These are phyloP conservation scores for Syncephalastrum sp. DNA, from an alignment of 371 early-diverging fungal genomes.

Conservation along the genomic window DNA sequence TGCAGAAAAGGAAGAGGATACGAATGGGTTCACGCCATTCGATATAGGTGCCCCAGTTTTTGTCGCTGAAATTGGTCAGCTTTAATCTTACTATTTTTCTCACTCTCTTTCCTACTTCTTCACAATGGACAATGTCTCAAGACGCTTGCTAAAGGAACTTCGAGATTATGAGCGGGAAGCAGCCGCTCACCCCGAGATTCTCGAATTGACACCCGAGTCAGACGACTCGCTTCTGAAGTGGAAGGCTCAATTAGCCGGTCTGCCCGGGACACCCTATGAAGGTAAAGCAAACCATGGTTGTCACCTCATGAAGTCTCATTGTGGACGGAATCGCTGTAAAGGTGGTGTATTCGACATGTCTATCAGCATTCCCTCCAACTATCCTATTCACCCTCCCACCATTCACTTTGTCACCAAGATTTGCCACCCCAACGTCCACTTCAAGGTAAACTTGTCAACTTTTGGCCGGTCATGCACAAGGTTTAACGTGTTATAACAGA, in stretches of 20 bases:
- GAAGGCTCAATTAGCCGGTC: conserved; percentile 85
- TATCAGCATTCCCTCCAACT: conserved; percentile 59
- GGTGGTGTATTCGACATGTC: conserved; percentile 61
- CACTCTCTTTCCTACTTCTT: neutral
- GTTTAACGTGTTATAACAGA: conserved; percentile 30
- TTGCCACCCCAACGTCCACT: conserved; percentile 81
- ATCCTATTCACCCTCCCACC: conserved; percentile 76
- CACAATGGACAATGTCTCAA: conserved; percentile 53
- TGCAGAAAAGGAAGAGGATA: too few relatives aligned
- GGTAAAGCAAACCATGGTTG: conserved; percentile 26
- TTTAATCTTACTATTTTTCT: conserved; percentile 4
- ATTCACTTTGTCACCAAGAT: conserved; percentile 75
- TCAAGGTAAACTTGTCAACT: conserved; percentile 52
- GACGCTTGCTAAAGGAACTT: conserved; percentile 64
- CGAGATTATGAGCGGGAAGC: conserved; percentile 58
- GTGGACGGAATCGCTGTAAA: conserved; percentile 6
- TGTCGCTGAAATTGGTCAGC: neutral
- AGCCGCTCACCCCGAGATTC: conserved; percentile 54
- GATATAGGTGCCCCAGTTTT: too few relatives aligned
- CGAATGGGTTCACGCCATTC: too few relatives aligned
- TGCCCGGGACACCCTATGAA: conserved; percentile 84
- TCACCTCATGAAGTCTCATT: neutral
- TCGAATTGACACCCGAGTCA: conserved; percentile 56
- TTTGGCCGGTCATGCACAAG: neutral
- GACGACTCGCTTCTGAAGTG: conserved; percentile 87